Base-by-base conservation (phyloP, 129 eudicot species). In the Escallonia rubra region DNA sequence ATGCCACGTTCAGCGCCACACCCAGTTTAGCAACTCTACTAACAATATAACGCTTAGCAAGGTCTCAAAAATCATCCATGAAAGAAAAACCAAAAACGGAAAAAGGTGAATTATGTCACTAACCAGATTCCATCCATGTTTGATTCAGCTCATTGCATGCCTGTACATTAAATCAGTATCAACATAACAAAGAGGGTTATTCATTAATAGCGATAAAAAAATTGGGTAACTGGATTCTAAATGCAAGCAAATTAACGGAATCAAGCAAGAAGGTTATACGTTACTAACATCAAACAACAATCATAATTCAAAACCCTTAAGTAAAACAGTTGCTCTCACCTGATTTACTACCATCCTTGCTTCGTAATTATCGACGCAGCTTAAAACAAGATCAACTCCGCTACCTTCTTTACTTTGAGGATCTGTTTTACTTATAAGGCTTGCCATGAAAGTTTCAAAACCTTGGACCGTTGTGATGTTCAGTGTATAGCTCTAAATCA, bases 271-370 rank as follows among this genome's bases (percentile, higher is more conserved):
- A 23, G 34, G 67, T 10, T 39, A 41, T 64, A 46, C 4, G 13
- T 8, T 23, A 46, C 50, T 60, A 48, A 54, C 41, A 8, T 54
- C 49, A 54, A 48, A 10, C 62, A 49, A 40, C 38, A 61, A 38
- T 23, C 41, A 56, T 14, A 40, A 0, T 23, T 23, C 34, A 23
- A 23, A 59, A 47, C 11, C 42, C 23, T 65, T 16, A 15, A 66
- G 43, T 8, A 12, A 47, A 51, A 59, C 43, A 23, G 23, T n/a
- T 23, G 42, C 46, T 70, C 76, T 82, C 52, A 93, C 98, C 98
- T 93, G 98, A 85, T 93, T 93, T 69, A 93, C 98, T 41, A 93
- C 98, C 98, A 93, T 93, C 76, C 98, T 80, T 65, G 98, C 98
- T 80, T 93, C 98, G 44, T 93, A 93, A 82, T 93, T 93, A 80